phyloP scores from a whole-genome alignment of 2,329 filamentous ascomycete genomes.

The Podosphaera aphanis region DNA sequence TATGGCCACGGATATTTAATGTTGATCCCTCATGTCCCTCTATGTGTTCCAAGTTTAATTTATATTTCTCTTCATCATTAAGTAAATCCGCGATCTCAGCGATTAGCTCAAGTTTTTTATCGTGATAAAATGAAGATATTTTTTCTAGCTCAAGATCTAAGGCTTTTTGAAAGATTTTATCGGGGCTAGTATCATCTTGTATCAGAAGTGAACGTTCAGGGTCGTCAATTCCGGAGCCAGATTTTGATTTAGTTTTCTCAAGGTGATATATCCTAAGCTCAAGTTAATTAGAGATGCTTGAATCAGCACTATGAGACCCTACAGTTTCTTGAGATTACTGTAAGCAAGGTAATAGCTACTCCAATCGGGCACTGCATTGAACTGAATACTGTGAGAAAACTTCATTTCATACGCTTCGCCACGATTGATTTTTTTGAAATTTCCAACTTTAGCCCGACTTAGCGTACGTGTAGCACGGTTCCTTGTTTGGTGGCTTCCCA shows the following conservation, averaged over 20 bases:
- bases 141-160: conserved; percentile 84
- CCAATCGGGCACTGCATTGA: conserved; percentile 99
- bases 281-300: conserved; percentile 2
- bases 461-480: conserved; percentile 2
- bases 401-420: conserved; percentile 77
- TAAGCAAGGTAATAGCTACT: conserved; percentile 95
- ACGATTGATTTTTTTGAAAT: conserved; percentile 40
- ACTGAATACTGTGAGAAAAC: conserved; percentile 98
- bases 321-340: conserved; percentile 97
- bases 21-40: conserved; percentile 17
- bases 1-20: conserved; percentile 21
- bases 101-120: conserved; percentile 74
- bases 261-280: conserved; percentile 68
- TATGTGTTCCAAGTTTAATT: conserved; percentile 16
- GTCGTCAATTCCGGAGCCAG: conserved; percentile 37
- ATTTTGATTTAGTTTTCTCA: conserved; percentile 58
- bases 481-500: conserved; percentile 4
- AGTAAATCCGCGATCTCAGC: conserved; percentile 60
- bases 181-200: conserved; percentile 41
- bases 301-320: conserved; percentile 17
- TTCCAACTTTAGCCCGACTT: conserved; percentile 22
- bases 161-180: conserved; percentile 57
- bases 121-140: conserved; percentile 69
- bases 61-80: conserved; percentile 46
- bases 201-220: conserved; percentile 72